A percentile compares a stretch with the other conserved stretches of the same genome.
Evolutionary conservation across 2,329 filamentous ascomycete species (phyloP).

Genomic region (Stemphylium vesicarium): DNA sequence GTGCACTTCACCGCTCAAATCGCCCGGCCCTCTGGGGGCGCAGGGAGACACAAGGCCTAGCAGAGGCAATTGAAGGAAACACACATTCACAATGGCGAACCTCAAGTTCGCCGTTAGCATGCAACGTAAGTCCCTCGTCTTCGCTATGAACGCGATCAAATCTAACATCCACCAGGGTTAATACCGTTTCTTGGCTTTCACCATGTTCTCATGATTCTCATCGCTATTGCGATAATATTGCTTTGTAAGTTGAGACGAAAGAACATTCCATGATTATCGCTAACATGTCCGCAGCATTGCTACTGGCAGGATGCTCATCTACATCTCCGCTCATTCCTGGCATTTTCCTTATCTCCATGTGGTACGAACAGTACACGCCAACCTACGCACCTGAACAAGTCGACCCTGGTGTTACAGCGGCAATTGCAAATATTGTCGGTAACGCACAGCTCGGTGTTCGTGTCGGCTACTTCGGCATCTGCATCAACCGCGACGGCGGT

Average conservation of each 20-base stretch:
- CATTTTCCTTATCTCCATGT: slow-evolving; percentile 98
- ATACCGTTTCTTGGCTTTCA: slow-evolving; percentile 71
- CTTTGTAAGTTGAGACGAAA: slow-evolving; percentile 72
- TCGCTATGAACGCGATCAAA: slow-evolving; percentile 18
- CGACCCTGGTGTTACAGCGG: slow-evolving; percentile 82
- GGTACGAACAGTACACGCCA: slow-evolving; percentile 87
- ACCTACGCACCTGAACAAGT: slow-evolving; percentile 85
- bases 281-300: slow-evolving; percentile 67
- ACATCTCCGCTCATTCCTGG: slow-evolving; percentile 92
- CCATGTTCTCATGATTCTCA: slow-evolving; percentile 96
- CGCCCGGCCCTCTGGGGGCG: slow-evolving; percentile 52
- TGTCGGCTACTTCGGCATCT: slow-evolving; percentile 98
- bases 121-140: slow-evolving; percentile 49
- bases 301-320: slow-evolving; percentile 95
- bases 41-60: slow-evolving; percentile 40
- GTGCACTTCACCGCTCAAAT: slow-evolving; percentile 41
- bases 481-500: slow-evolving; percentile 88
- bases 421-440: slow-evolving; percentile 89
- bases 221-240: slow-evolving; percentile 90
- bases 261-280: slow-evolving; percentile 13
- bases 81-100: slow-evolving; percentile 53
- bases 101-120: slow-evolving; percentile 59
- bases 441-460: slow-evolving; percentile 83
- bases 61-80: slow-evolving; percentile 31
- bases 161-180: slow-evolving; percentile 54